Conservation (phyloP, 352 stramenopile species). For the Globisporangium paddicum region DNA sequence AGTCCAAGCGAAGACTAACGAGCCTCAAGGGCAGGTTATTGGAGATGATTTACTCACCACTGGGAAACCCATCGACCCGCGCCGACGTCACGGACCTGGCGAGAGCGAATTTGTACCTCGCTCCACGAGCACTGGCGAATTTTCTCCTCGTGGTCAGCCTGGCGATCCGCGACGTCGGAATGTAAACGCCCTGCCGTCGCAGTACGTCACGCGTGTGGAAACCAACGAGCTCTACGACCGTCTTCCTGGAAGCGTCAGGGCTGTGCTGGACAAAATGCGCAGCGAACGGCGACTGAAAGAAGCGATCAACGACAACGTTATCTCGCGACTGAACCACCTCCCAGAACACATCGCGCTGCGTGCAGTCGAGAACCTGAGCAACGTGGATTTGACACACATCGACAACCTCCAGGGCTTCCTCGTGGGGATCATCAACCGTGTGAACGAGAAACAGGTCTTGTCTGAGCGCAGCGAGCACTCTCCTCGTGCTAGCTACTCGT, state of each 20-base stretch:
- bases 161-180: slow-evolving; percentile 34
- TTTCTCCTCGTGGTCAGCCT: neutral
- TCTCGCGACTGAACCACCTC: slow-evolving; percentile 63
- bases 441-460: slow-evolving; percentile 56
- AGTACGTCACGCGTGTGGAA: slow-evolving; percentile 4
- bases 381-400: slow-evolving; percentile 66
- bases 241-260: slow-evolving; percentile 36
- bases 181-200: slow-evolving; percentile 7
- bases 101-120: slow-evolving; percentile 9
- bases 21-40: neutral
- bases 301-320: slow-evolving; percentile 70
- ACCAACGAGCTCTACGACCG: slow-evolving; percentile 60
- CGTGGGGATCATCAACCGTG: slow-evolving; percentile 80
- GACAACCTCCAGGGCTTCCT: slow-evolving; percentile 79
- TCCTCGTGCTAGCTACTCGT: neutral
- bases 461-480: slow-evolving; percentile 13
- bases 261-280: slow-evolving; percentile 52
- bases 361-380: slow-evolving; percentile 76
- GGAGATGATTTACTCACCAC: slow-evolving; percentile 4
- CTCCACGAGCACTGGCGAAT: neutral
- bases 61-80: slow-evolving; percentile 27
- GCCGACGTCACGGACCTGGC: slow-evolving; percentile 19
- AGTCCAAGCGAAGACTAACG: neutral
- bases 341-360: slow-evolving; percentile 55
- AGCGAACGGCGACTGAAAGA: slow-evolving; percentile 47